Base-by-base conservation (phyloP, 2,329 filamentous ascomycete species). In the Paecilomyces niveus region DNA sequence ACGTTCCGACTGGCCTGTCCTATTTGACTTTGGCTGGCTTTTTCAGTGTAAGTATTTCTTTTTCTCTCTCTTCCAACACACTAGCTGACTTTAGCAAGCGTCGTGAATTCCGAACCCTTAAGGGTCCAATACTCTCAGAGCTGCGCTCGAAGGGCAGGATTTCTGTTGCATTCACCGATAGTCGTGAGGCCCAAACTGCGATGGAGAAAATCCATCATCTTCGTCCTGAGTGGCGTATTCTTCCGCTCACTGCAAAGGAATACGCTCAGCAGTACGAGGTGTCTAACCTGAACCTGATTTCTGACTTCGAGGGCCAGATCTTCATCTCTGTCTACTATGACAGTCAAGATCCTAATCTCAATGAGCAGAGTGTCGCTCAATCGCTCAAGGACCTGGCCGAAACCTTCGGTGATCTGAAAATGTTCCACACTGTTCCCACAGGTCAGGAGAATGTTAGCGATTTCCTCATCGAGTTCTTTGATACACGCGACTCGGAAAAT, bases 151-250 rank as follows among this genome's bases (percentile, higher is more conserved):
- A 66, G 52, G 76, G 78, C 3, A 78, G 74, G 54, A 76, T 85
- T 31, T 82, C 80, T 58, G 72, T 86, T 24, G 80, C 79, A 3
- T 86, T 88, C 64, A 73, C 78, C 6, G 85, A 89, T 64, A 81
- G 87, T 54, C 79, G 83, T 54, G 85, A 88, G 68, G 79, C 85
- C 6, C 80, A 77, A 56, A 75, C 77, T 32, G 78, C 81, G 7
- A 75, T 79, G 58, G 73, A 79, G 11, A 80, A 80, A 55, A 68
- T 82, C 29, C 72, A 75, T 1, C 63, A 78, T 18, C 70, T 74
- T 33, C 73, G 74, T 53, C 71, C 76, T 10, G 73, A 74, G 33
- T 86, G 83, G 82, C 67, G 69, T 53, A 72, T 78, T 18, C 70
- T 74, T 52, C 78, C 78, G 54, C 70, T 85, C 29, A 71, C 72